A percentile compares a stretch with the other conserved stretches of the same genome.
Conservation (phyloP, 2,329 filamentous ascomycete genomes). For the Xylaria multiplex region DNA sequence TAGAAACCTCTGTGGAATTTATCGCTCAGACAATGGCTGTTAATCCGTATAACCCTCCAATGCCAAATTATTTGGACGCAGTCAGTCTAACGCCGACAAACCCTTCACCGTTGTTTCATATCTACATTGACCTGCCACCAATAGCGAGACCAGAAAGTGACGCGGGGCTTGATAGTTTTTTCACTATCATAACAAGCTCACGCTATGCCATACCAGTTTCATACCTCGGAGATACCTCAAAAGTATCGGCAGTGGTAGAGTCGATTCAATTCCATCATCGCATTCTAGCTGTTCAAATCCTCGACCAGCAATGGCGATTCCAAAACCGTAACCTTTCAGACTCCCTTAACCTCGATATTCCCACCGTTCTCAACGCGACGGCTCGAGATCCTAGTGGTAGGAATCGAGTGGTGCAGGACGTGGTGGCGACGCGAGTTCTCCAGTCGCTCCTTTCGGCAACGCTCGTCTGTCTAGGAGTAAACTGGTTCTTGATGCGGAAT, state of each 20-base stretch:
- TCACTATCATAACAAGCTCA: conserved; percentile 12
- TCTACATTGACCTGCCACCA: background rate
- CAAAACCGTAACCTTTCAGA: background rate
- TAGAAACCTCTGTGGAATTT: conserved; percentile 10
- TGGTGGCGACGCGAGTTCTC: conserved; percentile 19
- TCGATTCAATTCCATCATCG: conserved; percentile 11
- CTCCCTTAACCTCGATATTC: background rate
- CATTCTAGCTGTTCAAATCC: conserved; percentile 2
- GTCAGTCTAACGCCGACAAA: background rate
- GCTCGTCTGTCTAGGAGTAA: conserved; percentile 10
- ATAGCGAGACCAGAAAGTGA: background rate
- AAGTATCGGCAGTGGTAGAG: conserved; percentile 7
- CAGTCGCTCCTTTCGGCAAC: conserved; percentile 17
- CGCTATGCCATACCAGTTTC: conserved; percentile 7
- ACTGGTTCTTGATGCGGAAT: conserved; percentile 25
- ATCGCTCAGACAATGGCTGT: conserved; percentile 1
- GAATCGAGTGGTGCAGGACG: conserved; percentile 18
- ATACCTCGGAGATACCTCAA: conserved; percentile 9
- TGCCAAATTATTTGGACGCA: background rate
- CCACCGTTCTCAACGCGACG: conserved; percentile 15
- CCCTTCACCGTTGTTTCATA: background rate
- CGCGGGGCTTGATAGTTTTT: background rate
- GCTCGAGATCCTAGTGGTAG: conserved; percentile 3
- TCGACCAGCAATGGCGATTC: background rate
- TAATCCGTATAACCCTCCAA: background rate